phyloP scores from a whole-genome alignment of 768 basidiomycete genomes.

The Pleurotus citrinopileatus region DNA sequence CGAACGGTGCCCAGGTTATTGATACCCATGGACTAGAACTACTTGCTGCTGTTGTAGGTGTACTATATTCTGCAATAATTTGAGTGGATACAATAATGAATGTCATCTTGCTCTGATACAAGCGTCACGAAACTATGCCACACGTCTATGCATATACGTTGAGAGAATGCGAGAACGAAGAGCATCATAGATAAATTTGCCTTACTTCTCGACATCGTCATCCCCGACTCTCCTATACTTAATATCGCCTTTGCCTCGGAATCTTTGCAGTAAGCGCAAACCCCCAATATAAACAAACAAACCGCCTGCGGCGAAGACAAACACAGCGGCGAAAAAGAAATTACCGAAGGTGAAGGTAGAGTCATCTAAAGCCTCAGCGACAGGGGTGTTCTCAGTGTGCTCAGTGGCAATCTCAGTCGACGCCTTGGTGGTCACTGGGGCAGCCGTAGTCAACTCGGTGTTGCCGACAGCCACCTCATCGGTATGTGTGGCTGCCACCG shows the following conservation, averaged over 20 bases:
- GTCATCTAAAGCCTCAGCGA: constrained; percentile 14
- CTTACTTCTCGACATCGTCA: constrained; percentile 54
- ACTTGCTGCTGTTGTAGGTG: no score
- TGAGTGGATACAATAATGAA: constrained; percentile 1
- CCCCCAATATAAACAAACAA: constrained; percentile 55
- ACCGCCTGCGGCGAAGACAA: constrained; percentile 42
- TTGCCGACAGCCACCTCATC: constrained; percentile 10
- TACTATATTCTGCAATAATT: not conserved
- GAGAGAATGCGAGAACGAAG: not conserved
- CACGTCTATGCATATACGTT: constrained; percentile 20
- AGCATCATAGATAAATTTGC: not conserved
- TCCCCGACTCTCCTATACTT: constrained; percentile 45
- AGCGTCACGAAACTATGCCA: no score
- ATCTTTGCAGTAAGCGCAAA: constrained; percentile 38
- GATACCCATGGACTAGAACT: not conserved
- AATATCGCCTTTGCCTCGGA: constrained; percentile 30
- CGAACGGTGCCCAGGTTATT: constrained; percentile 16
- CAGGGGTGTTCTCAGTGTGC: not conserved
- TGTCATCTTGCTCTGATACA: no score
- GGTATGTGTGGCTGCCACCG: constrained; percentile 12
- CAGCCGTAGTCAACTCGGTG: not conserved
- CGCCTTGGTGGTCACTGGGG: constrained; percentile 4
- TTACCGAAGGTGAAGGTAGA: constrained; percentile 22
- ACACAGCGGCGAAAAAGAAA: constrained; percentile 34
- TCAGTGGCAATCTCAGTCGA: not conserved